Evolutionary conservation across 2,329 filamentous ascomycete genomes (phyloP), one percentile per base, ranked within the genome.

Genomic region (Venturia oleaginea): DNA sequence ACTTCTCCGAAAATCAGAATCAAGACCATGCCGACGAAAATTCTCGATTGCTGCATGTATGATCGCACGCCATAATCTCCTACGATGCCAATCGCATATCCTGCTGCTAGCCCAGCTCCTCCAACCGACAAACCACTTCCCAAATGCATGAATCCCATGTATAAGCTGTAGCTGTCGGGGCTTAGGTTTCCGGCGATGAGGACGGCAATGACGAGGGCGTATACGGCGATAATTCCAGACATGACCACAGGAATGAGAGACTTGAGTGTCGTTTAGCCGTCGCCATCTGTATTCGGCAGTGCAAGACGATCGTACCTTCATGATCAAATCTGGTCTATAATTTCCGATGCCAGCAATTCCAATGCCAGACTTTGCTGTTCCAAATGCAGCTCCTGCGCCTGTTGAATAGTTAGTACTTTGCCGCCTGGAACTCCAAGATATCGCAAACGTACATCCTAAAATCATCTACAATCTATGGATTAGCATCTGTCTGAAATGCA

Each of bases 1-100:
- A 99, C 94, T 82, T 99, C 94, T 65, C 91, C 94, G 75, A 99
- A 99, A 84, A 99, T 99, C 68, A 97, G 84, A 70, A 97, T 97
- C 71, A 99, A 80, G 59, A 99, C 93, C 94, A 97, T 97, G 76
- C 94, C 94, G 61, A 99, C 94, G 71, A 97, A 99, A 69, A 99
- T 89, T 68, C 93, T 86, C 61, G 90, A 95, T 77, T 99, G 94
- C 72, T 91, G 86, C 92, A 99, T 96, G 80, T 95, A 97, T 65
- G 92, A 87, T 71, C 94, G 87, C 63, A 97, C 93, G 67, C 94
- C 85, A 83, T 85, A 65, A 79, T 99, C 95, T 69, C 94, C 94
- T 27, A 99, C 93, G 67, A 96, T 85, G 64, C 94, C 94, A 76
- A 99, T 99, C 66, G 92, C 91, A 79, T 76, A 77, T 59, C 75